phyloP scores from a whole-genome alignment of 2,329 filamentous ascomycete genomes.

The Pyrenochaeta sp. region DNA sequence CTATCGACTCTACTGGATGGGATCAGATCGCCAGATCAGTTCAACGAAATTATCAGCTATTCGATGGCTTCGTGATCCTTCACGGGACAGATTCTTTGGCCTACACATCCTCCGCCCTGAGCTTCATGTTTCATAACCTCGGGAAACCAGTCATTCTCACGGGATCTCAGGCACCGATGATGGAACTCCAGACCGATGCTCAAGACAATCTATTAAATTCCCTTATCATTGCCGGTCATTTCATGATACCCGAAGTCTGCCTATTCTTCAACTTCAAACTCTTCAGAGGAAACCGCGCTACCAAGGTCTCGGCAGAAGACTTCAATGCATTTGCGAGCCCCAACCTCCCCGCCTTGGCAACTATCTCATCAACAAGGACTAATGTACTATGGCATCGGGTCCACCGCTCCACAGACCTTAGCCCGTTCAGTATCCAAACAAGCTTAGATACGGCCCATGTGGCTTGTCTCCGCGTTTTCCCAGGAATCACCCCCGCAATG shows the following conservation, averaged over 20 bases:
- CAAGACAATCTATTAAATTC: slow-evolving; percentile 89
- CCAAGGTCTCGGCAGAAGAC: slow-evolving; percentile 84
- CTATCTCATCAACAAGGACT: slow-evolving; percentile 80
- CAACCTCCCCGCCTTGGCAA: slow-evolving; percentile 83
- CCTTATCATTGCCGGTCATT: slow-evolving; percentile 88
- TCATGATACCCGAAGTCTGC: slow-evolving; percentile 91
- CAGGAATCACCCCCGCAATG: slow-evolving; percentile 93
- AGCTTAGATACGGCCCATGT: slow-evolving; percentile 87
- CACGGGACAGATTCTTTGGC: slow-evolving; percentile 89
- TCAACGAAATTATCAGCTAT: slow-evolving; percentile 83
- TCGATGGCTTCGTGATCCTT: slow-evolving; percentile 89
- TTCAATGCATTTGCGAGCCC: slow-evolving; percentile 89
- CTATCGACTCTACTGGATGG: slow-evolving; percentile 87
- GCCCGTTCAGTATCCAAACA: slow-evolving; percentile 76
- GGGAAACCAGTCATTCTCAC: slow-evolving; percentile 92
- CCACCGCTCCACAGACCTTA: slow-evolving; percentile 74
- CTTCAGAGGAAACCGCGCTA: slow-evolving; percentile 86
- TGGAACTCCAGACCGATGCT: slow-evolving; percentile 88
- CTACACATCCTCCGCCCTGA: slow-evolving; percentile 88
- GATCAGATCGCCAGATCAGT: slow-evolving; percentile 82
- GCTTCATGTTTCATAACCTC: slow-evolving; percentile 90
- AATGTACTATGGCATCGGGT: slow-evolving; percentile 83
- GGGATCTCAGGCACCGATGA: slow-evolving; percentile 75
- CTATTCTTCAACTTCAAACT: slow-evolving; percentile 93
- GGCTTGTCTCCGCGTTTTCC: slow-evolving; percentile 87